Conservation (phyloP, 768 basidiomycete species). For the Leccinum incarnatum region DNA sequence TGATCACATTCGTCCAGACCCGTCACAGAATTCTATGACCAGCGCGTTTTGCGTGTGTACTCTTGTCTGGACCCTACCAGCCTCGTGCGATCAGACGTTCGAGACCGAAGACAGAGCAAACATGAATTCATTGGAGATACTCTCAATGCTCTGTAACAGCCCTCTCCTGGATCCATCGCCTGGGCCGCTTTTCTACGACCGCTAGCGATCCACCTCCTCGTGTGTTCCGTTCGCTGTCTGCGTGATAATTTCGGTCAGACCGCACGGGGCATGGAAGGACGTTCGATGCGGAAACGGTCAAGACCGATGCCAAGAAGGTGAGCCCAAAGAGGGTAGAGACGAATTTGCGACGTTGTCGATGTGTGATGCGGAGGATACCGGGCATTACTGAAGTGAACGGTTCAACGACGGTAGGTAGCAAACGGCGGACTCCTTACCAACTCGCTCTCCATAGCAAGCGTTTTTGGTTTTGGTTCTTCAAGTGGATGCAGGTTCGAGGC, state of each 20-base stretch:
- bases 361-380: conserved; percentile 57
- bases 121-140: conserved; percentile 2
- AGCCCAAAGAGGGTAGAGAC: conserved; percentile 76
- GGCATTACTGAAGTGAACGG: conserved; percentile 54
- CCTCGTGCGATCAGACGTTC: not conserved
- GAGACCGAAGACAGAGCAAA: not conserved
- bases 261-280: conserved; percentile 81
- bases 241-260: conserved; percentile 51
- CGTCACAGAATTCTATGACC: conserved; percentile 19
- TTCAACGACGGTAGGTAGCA: too few relatives aligned
- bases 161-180: conserved; percentile 83
- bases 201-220: conserved; percentile 29
- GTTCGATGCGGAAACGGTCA: conserved; percentile 79
- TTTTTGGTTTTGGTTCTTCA: not conserved
- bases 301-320: conserved; percentile 73
- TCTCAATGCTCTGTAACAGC: conserved; percentile 15
- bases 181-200: conserved; percentile 60
- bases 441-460: conserved; percentile 23
- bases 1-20: conserved; percentile 22
- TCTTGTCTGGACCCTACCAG: not conserved
- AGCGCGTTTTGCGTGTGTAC: conserved; percentile 13
- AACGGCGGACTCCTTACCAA: conserved; percentile 11
- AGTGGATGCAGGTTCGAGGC: not conserved
- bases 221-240: conserved; percentile 46
- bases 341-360: conserved; percentile 62